Evolutionary conservation across 2,329 filamentous ascomycete genomes (phyloP).

Genomic region (Stagonosporopsis chrysanthemi): DNA sequence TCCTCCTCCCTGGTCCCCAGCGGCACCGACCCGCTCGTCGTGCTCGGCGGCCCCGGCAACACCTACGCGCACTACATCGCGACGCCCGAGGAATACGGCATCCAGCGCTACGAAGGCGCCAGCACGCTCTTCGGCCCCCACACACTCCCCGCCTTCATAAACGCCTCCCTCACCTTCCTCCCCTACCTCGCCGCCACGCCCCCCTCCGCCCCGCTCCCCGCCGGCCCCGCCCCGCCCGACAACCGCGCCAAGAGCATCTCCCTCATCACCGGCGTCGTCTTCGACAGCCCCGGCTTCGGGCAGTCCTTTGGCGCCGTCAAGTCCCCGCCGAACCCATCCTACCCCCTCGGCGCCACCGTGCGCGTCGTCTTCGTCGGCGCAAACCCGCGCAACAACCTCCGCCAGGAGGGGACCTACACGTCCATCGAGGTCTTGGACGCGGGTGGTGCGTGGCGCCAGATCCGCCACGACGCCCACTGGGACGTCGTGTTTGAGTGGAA

Average conservation of each 20-base stretch:
- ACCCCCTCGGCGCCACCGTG: conserved; percentile 68
- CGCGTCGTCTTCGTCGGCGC: conserved; percentile 79
- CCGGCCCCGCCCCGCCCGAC: conserved; percentile 75
- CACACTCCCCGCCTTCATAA: conserved; percentile 86
- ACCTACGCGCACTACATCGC: conserved; percentile 85
- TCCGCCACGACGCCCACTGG: conserved; percentile 83
- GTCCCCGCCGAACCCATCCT: conserved; percentile 62
- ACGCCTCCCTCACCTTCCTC: conserved; percentile 77
- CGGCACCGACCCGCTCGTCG: conserved; percentile 62
- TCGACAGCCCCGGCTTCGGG: conserved; percentile 71
- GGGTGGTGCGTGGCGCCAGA: conserved; percentile 65
- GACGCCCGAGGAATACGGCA: conserved; percentile 79
- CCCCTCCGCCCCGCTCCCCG: conserved; percentile 40
- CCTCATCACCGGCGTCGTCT: conserved; percentile 82
- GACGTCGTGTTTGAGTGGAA: conserved; percentile 81
- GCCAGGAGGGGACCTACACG: conserved; percentile 78
- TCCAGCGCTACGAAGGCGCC: conserved; percentile 95
- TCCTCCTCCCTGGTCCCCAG: conserved; percentile 29
- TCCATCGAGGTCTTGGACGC: conserved; percentile 69
- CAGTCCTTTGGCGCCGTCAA: conserved; percentile 75
- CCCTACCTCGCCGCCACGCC: conserved; percentile 64
- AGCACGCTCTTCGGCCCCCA: conserved; percentile 87
- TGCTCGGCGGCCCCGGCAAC: conserved; percentile 88
- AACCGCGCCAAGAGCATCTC: conserved; percentile 77
- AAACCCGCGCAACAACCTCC: conserved; percentile 88